Evolutionary conservation across 176 grass and related monocot genomes (phyloP).

Genomic region (Saccharum spontaneum): DNA sequence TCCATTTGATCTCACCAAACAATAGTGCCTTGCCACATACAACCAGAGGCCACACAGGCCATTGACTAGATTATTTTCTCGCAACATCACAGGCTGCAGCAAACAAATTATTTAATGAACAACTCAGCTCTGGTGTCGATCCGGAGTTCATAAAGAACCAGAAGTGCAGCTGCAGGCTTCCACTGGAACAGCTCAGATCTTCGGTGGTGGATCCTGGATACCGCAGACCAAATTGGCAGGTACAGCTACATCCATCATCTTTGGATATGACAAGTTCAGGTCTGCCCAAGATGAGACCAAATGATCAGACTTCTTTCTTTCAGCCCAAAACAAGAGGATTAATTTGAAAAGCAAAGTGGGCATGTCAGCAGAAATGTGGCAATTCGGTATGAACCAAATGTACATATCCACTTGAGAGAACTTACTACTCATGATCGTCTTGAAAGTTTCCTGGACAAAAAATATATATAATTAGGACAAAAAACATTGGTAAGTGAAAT

Average conservation of each 20-base stretch:
- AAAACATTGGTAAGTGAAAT: background rate
- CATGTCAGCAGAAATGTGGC: slow-evolving; percentile 4
- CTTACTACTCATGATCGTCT: slow-evolving; percentile 90
- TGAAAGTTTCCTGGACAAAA: slow-evolving; percentile 75
- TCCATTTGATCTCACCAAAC: slow-evolving; percentile 21
- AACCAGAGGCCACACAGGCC: background rate
- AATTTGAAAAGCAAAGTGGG: background rate
- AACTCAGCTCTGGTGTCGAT: slow-evolving; percentile 8
- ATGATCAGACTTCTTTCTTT: slow-evolving; percentile 18
- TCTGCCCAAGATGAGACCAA: slow-evolving; percentile 54
- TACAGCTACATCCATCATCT: slow-evolving; percentile 92
- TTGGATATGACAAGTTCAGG: slow-evolving; percentile 82
- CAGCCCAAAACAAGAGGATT: background rate
- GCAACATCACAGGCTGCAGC: slow-evolving; percentile 7
- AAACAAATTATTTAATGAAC: slow-evolving; percentile 45
- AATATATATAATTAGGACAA: background rate
- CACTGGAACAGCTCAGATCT: slow-evolving; percentile 40
- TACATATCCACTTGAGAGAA: background rate
- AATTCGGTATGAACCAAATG: background rate
- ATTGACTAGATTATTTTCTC: slow-evolving; percentile 18
- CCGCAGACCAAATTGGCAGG: slow-evolving; percentile 83
- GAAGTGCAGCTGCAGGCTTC: slow-evolving; percentile 11
- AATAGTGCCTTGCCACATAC: background rate
- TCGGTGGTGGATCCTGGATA: slow-evolving; percentile 65
- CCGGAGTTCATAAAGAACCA: slow-evolving; percentile 10